Evolutionary conservation across 768 basidiomycete genomes (phyloP).

Genomic region (Mycena pura): DNA sequence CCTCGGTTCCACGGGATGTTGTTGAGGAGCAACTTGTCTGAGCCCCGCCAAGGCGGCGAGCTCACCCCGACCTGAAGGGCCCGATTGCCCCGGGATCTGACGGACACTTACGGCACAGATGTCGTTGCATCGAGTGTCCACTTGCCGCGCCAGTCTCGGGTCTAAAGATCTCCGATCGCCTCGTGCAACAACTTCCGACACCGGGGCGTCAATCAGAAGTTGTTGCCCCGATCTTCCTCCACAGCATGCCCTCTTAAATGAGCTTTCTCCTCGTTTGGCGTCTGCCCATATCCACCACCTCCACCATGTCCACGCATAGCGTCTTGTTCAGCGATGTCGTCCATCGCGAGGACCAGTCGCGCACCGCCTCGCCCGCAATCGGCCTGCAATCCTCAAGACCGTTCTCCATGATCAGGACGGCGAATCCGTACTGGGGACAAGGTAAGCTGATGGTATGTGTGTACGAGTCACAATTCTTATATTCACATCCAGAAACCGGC

Average conservation of each 20-base stretch:
- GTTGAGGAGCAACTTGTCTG: too few relatives aligned
- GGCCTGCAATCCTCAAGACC: neutral
- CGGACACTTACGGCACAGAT: constrained; percentile 5
- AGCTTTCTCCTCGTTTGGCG: neutral
- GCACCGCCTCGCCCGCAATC: neutral
- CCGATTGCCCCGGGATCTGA: constrained; percentile 7
- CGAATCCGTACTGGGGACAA: neutral
- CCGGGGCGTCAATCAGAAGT: constrained; percentile 8
- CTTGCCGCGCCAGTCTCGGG: too few relatives aligned
- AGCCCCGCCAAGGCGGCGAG: too few relatives aligned
- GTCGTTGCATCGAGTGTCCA: too few relatives aligned
- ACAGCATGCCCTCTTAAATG: neutral
- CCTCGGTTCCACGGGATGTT: too few relatives aligned
- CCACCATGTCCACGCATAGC: constrained; percentile 18
- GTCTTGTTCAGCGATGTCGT: neutral
- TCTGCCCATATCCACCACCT: constrained; percentile 1
- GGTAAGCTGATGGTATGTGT: neutral
- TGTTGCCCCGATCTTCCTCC: constrained; percentile 3
- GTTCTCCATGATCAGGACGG: neutral
- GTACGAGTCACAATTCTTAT: neutral
- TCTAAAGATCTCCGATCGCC: constrained; percentile 18
- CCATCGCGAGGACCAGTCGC: neutral
- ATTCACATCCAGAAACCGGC: neutral
- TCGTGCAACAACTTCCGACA: neutral
- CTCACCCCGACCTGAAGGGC: neutral